These are phyloP conservation scores for Mycena vitilis DNA, from an alignment of 768 basidiomycete species.

Conservation along the genomic window DNA sequence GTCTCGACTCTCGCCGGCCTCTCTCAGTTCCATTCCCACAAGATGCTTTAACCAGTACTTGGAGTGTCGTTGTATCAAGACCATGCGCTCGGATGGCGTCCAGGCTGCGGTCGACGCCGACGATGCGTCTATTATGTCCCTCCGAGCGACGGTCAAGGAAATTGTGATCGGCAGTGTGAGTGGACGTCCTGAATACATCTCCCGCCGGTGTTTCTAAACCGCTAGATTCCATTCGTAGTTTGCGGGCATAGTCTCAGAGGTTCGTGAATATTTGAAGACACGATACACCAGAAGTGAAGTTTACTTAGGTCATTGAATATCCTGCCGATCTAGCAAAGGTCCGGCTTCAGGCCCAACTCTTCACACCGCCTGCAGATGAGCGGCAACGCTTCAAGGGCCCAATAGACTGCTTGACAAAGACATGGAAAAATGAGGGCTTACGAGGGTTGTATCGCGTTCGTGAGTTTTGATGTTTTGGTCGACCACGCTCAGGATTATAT, in stretches of 20 bases:
- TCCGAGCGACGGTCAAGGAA: conserved; percentile 55
- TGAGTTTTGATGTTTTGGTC: conserved; percentile 16
- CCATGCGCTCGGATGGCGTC: conserved; percentile 36
- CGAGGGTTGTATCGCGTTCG: conserved; percentile 89
- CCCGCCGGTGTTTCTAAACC: conserved; percentile 13
- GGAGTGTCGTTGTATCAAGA: conserved; percentile 10
- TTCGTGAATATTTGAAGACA: not conserved
- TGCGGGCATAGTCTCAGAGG: conserved; percentile 84
- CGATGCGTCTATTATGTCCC: conserved; percentile 36
- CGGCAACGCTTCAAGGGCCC: conserved; percentile 81
- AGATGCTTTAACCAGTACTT: conserved; percentile 17
- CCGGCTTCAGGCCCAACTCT: conserved; percentile 90
- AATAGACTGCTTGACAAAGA: conserved; percentile 86
- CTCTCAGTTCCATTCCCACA: not conserved
- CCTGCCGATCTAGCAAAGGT: conserved; percentile 97
- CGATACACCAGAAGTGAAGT: conserved; percentile 38
- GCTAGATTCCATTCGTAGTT: conserved; percentile 53
- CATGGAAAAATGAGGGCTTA: conserved; percentile 84
- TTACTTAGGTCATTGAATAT: conserved; percentile 77
- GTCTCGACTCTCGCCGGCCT: conserved; percentile 2
- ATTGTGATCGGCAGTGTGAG: conserved; percentile 70
- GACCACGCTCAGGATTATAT: not conserved
- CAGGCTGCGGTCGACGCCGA: conserved; percentile 26
- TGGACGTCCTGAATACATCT: conserved; percentile 27
- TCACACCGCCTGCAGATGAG: conserved; percentile 65